Base-by-base conservation (phyloP, 176 grass and related monocot species). In the Oropetium thomaeum region DNA sequence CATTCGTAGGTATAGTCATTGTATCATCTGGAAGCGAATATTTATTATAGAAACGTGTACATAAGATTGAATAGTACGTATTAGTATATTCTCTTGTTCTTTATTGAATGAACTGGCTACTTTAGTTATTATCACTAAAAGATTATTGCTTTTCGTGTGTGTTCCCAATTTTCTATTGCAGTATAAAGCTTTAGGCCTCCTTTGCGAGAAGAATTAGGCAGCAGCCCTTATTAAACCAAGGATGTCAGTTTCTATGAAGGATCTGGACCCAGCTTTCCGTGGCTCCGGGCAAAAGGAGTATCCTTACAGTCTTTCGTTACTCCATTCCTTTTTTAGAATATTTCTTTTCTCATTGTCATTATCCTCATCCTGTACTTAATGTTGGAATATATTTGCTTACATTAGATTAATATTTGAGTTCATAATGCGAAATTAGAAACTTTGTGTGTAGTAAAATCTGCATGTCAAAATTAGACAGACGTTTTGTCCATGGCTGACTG, bases 191-290 rank as follows among this genome's bases (percentile, higher is more conserved):
- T 82, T 85, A 75, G 79, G 22, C 79, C 30, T 77, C 64, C 62
- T 68, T 67, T 81, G 67, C 85, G 74, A 35, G 37, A 84, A 83
- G 66, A 61, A 70, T 31, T 65, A 87, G 58, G 58, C 35, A 35
- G 75, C 69, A 25, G 19, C 75, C 78, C 32, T 80, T 79, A 60
- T 14, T 71, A 58, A 86, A 61, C 35, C 53, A 23, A 85, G 77
- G 62, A 93, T 93, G 90, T 85, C 87, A n/a, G 90, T 90, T 84
- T 93, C 90, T 70, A 73, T 90, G 84, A 93, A 87, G 64, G 87
- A 93, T 81, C 81, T 93, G 73, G 90, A 93, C 65, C 83, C 87
- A 48, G 90, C 87, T 78, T 93, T 93, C 67, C 90, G 85, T 54
- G 90, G 90, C 20, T 82, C 87, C 61, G 90, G 90, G 60, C 84